Conservation (phyloP, 1,284 basidiomycete species). For the Singerocomus rubriflavus region DNA sequence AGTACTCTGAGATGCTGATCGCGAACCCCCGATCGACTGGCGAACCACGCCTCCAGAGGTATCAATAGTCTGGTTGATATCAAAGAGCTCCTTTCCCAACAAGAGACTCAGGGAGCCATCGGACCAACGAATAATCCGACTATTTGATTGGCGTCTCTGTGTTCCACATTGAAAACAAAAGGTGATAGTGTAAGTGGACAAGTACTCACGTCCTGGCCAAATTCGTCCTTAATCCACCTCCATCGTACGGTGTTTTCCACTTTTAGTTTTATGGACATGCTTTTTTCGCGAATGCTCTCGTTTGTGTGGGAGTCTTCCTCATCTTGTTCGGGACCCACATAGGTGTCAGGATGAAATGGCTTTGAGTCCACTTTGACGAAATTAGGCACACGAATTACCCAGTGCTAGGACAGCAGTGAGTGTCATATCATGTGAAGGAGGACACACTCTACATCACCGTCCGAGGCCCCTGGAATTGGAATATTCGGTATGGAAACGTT, state of each 20-base stretch:
- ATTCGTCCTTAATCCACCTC: slow-evolving; percentile 78
- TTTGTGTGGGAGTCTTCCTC: slow-evolving; percentile 57
- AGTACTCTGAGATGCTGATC: too few relatives aligned
- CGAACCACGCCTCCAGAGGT: slow-evolving; percentile 60
- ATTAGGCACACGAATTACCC: slow-evolving; percentile 82
- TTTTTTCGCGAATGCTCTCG: slow-evolving; percentile 63
- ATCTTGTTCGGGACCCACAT: slow-evolving; percentile 76
- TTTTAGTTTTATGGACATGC: slow-evolving; percentile 78
- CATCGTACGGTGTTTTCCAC: slow-evolving; percentile 91
- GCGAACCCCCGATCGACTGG: slow-evolving; percentile 48
- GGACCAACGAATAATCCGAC: slow-evolving; percentile 87
- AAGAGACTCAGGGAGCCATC: slow-evolving; percentile 86
- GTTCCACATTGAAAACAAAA: slow-evolving; percentile 7
- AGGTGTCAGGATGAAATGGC: slow-evolving; percentile 79
- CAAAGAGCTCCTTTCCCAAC: slow-evolving; percentile 88
- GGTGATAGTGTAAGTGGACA: neutral
- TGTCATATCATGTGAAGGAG: neutral
- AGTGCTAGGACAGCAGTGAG: slow-evolving; percentile 49
- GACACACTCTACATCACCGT: slow-evolving; percentile 56
- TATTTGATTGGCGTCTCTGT: slow-evolving; percentile 80
- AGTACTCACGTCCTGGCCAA: slow-evolving; percentile 63
- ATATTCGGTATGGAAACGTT: slow-evolving; percentile 75
- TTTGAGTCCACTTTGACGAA: slow-evolving; percentile 80
- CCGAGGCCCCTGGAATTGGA: slow-evolving; percentile 67
- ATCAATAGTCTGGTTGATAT: slow-evolving; percentile 76